These are phyloP conservation scores for Chalciporus sphaerocephalus DNA, from an alignment of 768 basidiomycete species.

Conservation along the genomic window DNA sequence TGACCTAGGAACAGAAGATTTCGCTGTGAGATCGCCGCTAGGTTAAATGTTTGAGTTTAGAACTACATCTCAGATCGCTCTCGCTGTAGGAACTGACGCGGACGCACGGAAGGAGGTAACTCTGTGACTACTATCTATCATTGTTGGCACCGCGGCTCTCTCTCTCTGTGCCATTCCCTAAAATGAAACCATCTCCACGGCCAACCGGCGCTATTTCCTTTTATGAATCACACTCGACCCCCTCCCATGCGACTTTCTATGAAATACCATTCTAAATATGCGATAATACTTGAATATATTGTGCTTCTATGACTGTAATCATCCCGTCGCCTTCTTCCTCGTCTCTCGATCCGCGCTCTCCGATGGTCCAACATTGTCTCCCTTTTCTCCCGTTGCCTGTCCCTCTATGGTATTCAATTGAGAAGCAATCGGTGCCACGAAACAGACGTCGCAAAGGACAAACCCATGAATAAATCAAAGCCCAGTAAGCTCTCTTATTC, in stretches of 20 bases:
- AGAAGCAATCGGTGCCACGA: conserved; percentile 23
- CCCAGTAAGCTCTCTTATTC: conserved; percentile 64
- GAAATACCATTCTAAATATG: conserved; percentile 19
- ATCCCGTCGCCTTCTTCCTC: conserved; percentile 49
- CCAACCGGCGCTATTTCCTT: conserved; percentile 7
- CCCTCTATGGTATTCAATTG: conserved; percentile 28
- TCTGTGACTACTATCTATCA: not conserved
- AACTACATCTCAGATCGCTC: not conserved
- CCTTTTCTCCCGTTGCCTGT: conserved; percentile 17
- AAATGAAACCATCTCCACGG: conserved; percentile 14
- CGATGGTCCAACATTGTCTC: conserved; percentile 31
- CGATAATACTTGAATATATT: conserved; percentile 8
- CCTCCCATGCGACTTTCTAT: conserved; percentile 17
- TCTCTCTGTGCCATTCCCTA: not conserved
- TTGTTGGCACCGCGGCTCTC: not conserved
- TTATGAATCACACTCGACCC: not conserved
- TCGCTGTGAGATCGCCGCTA: conserved; percentile 28
- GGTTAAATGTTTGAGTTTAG: conserved; percentile 21
- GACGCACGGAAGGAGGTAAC: not conserved
- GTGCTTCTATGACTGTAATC: conserved; percentile 33
- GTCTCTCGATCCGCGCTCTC: conserved; percentile 42
- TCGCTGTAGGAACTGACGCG: not conserved
- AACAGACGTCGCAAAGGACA: conserved; percentile 32
- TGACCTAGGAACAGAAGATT: conserved; percentile 21
- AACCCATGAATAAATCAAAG: conserved; percentile 59